Percentiles rank a stretch among this genome's conserved stretches.
These are phyloP conservation scores for Exophiala alcalophila DNA, from an alignment of 2,329 filamentous ascomycete genomes.

Conservation along the genomic window DNA sequence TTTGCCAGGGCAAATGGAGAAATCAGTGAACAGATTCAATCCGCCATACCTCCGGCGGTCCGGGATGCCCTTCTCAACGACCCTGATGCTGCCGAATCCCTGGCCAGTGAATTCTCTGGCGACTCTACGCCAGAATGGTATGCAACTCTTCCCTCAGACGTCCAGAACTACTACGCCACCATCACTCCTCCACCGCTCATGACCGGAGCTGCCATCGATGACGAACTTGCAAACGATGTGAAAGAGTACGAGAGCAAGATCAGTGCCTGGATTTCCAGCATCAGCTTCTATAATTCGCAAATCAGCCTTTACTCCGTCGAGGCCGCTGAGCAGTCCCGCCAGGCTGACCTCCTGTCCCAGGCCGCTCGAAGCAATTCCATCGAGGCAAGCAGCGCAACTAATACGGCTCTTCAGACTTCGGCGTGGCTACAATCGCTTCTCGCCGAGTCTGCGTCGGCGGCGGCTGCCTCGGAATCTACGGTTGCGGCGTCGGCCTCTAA, in stretches of 20 bases:
- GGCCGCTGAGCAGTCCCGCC: conserved; percentile 2
- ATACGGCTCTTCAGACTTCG: conserved; percentile 4
- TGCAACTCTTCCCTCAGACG: conserved; percentile 5
- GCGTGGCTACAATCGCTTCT: conserved; percentile 1
- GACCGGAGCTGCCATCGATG: not conserved
- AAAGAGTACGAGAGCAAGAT: not conserved
- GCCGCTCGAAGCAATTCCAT: conserved; percentile 6
- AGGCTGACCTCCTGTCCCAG: conserved; percentile 8
- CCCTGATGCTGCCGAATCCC: conserved; percentile 8
- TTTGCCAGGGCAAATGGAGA: not conserved
- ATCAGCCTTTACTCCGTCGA: too few species aligned
- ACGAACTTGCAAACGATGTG: not conserved
- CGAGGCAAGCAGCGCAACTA: not conserved
- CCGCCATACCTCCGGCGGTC: conserved; percentile 10
- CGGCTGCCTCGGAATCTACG: conserved; percentile 7
- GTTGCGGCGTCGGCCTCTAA: conserved; percentile 9
- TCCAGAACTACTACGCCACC: conserved; percentile 19
- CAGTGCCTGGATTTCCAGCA: conserved; percentile 11
- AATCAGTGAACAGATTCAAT: conserved; percentile 9
- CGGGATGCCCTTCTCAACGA: conserved; percentile 12
- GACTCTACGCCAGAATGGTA: conserved; percentile 11
- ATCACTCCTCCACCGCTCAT: conserved; percentile 12
- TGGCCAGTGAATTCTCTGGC: conserved; percentile 15
- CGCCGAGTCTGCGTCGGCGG: conserved; percentile 2
- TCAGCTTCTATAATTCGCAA: conserved; percentile 8